Evolutionary conservation across 208 protist species (phyloP).

Genomic region (Vickermania spadyakhi): DNA sequence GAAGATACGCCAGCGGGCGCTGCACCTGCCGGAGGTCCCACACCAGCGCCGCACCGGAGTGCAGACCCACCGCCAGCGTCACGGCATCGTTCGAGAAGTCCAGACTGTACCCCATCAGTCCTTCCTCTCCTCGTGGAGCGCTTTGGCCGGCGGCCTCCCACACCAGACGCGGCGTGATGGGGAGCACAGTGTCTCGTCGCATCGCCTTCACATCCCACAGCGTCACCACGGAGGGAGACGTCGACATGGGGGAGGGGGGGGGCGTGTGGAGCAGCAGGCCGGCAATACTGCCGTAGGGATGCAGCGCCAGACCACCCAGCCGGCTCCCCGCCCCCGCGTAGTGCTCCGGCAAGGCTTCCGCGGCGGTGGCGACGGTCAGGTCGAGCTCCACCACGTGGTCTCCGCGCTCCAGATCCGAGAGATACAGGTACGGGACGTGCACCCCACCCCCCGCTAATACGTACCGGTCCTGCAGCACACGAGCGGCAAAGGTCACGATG

Average conservation of each 20-base stretch:
- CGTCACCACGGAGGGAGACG: slow-evolving; percentile 55
- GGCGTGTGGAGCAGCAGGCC: slow-evolving; percentile 12
- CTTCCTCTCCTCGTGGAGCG: neutral
- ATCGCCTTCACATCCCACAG: slow-evolving; percentile 90
- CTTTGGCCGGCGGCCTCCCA: neutral
- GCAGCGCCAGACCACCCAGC: slow-evolving; percentile 25
- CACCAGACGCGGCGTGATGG: slow-evolving; percentile 15
- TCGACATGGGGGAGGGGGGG: neutral
- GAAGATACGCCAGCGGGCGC: slow-evolving; percentile 26
- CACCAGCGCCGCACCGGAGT: slow-evolving; percentile 70
- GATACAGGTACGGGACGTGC: slow-evolving; percentile 8
- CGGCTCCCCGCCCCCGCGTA: slow-evolving; percentile 8
- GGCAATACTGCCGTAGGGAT: slow-evolving; percentile 60
- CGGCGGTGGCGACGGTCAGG: slow-evolving; percentile 5
- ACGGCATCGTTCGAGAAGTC: slow-evolving; percentile 93
- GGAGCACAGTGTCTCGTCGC: slow-evolving; percentile 65
- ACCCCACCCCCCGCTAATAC: slow-evolving; percentile 17
- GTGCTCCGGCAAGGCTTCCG: neutral
- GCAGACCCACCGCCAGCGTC: slow-evolving; percentile 77
- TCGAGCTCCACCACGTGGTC: slow-evolving; percentile 19
- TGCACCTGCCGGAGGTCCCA: slow-evolving; percentile 96
- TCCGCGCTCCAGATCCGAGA: slow-evolving; percentile 30
- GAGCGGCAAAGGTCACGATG: slow-evolving; percentile 19
- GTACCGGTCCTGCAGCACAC: slow-evolving; percentile 21
- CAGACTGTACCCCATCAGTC: slow-evolving; percentile 16